Evolutionary conservation across 352 stramenopile genomes (phyloP), one percentile per base, ranked within the genome.

Genomic region (Globisporangium solare): DNA sequence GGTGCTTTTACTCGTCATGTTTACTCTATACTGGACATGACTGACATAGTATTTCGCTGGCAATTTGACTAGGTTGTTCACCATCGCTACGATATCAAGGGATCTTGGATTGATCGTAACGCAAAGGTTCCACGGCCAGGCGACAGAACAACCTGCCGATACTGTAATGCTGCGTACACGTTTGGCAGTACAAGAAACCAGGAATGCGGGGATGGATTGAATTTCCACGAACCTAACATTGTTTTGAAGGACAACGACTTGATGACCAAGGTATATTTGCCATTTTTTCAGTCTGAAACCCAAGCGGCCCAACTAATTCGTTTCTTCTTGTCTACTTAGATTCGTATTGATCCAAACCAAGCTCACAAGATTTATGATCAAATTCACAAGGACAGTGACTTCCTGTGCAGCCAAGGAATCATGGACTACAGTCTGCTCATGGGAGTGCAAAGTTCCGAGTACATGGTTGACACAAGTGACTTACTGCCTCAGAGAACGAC

Each of bases 381-480:
- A 51, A 89, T 95, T 54, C 80, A 91, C 69, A 87, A 85, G 57
- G 87, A 96, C 71, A 90, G 77, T 22, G 81, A 93, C 65, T 96
- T 96, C 54, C 66, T 96, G 62, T 91, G 83, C 64, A 83, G 85
- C 14, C 80, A 93, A 56, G 87, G 87, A 43, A 96, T 97, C 62
- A 97, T 97, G 88, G 88, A 97, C 70, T 97, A 97, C 68, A 92
- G 76, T 75, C 66, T 97, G 47, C 84, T 97, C 48, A 92, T 97
- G 78, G 88, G 88, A 32, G 86, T 97, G 47, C 83, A 93, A 61
- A 93, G 83, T 62, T 95, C 81, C 17, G 85, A 95, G 67, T 95
- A 92, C 56, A 88, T 90, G 63, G 85, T 95, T 11, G 85, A 95
- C 60, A 87, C 83, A 17, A 85, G 59, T 42, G 79, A 93, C 51